These are phyloP conservation scores for Naegleria fowleri DNA, from an alignment of 208 protist species.

Conservation along the genomic window DNA sequence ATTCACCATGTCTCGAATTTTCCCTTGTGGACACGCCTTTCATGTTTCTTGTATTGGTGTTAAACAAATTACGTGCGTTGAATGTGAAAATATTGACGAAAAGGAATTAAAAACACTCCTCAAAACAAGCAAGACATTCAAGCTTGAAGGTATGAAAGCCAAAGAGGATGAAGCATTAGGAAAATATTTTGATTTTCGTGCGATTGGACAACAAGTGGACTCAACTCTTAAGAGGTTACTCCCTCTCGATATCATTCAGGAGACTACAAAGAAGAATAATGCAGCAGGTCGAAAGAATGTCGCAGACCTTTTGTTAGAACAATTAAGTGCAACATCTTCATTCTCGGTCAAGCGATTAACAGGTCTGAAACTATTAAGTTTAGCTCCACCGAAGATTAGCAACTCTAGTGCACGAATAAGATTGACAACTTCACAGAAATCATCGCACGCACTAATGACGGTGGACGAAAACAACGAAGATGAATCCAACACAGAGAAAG, in stretches of 20 bases:
- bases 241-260: not conserved
- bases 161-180: not conserved
- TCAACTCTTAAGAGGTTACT: not conserved
- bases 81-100: not conserved
- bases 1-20: not conserved
- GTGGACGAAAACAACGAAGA: not conserved
- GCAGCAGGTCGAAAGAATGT: not conserved
- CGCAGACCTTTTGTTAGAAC: not conserved
- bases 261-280: not conserved
- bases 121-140: not conserved
- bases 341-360: not conserved
- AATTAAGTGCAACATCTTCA: not conserved
- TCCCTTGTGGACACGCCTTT: constrained; percentile 1
- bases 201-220: not conserved
- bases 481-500: not conserved
- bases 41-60: not conserved
- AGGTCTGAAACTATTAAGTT: not conserved
- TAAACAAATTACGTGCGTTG: not conserved
- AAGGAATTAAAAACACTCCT: not conserved
- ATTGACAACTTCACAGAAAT: not conserved
- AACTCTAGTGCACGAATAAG: not conserved
- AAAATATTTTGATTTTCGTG: not conserved
- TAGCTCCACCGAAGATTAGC: not conserved
- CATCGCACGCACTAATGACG: too few species aligned
- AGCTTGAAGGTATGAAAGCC: not conserved